A percentile compares a stretch with the other conserved stretches of the same genome.
phyloP scores from a whole-genome alignment of 352 stramenopile genomes.

The Pythium sukuiense region DNA sequence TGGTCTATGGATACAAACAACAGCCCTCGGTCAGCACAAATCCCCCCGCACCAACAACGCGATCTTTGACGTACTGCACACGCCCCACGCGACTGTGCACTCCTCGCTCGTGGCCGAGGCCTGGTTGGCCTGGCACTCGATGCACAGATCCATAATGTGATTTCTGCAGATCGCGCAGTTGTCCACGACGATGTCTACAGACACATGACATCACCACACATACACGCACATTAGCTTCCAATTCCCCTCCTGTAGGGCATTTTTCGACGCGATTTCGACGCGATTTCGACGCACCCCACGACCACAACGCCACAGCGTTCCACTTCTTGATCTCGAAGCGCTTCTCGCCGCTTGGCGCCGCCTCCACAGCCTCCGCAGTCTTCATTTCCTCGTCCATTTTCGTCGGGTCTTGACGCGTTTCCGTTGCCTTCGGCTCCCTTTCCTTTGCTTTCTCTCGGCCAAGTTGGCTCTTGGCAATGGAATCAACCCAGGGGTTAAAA shows the following conservation, averaged over 20 bases:
- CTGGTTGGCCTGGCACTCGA: slow-evolving; percentile 98
- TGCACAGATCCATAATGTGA: slow-evolving; percentile 99
- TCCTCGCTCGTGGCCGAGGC: slow-evolving; percentile 86
- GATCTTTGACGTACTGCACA: slow-evolving; percentile 79
- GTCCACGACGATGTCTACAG: slow-evolving; percentile 83
- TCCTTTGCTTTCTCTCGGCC: slow-evolving; percentile 10
- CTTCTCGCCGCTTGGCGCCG: slow-evolving; percentile 58
- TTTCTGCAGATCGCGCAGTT: slow-evolving; percentile 99
- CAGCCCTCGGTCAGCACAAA: slow-evolving; percentile 50
- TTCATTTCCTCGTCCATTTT: slow-evolving; percentile 75
- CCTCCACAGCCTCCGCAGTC: slow-evolving; percentile 31
- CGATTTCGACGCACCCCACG: slow-evolving; percentile 86
- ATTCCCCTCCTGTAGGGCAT: not conserved
- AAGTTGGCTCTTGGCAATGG: slow-evolving; percentile 17
- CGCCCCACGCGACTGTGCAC: slow-evolving; percentile 85
- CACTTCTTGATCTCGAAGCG: slow-evolving; percentile 99
- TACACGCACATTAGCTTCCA: slow-evolving; percentile 5
- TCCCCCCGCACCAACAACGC: slow-evolving; percentile 7
- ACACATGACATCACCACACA: not conserved
- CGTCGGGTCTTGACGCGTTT: slow-evolving; percentile 5
- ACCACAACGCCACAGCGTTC: slow-evolving; percentile 99
- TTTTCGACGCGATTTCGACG: not conserved
- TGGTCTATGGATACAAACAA: slow-evolving; percentile 95
- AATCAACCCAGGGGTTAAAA: slow-evolving; percentile 26
- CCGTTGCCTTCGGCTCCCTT: slow-evolving; percentile 5